Percentiles rank a stretch among this genome's conserved stretches.
Evolutionary conservation across 148 eudicot species (phyloP).

Genomic region (Heliamphora exappendiculata): DNA sequence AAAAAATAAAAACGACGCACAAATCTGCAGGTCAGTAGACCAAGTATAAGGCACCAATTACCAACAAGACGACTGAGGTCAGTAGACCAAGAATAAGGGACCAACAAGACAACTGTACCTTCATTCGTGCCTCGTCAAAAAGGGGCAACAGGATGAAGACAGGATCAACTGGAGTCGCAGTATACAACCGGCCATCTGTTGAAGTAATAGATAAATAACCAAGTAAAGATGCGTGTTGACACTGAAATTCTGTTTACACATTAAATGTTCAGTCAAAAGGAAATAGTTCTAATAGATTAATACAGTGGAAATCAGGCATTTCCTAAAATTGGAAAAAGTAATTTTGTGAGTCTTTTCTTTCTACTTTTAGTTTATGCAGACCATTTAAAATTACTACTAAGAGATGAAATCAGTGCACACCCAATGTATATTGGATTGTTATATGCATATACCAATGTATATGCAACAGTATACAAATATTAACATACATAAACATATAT

Average conservation of each 20-base stretch:
- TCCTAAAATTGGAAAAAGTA: too few relatives aligned
- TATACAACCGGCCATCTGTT: slow-evolving; percentile 79
- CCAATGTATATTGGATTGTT: not conserved
- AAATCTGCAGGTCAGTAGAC: not conserved
- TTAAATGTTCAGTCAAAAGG: not conserved
- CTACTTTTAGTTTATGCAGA: not conserved
- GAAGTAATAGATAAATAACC: not conserved
- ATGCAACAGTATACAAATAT: not conserved
- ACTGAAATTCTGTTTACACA: not conserved
- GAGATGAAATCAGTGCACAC: not conserved
- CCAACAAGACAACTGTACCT: slow-evolving; percentile 36
- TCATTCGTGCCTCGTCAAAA: slow-evolving; percentile 91
- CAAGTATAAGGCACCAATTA: not conserved
- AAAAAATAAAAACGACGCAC: not conserved
- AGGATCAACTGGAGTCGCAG: slow-evolving; percentile 91
- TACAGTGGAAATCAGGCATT: too few relatives aligned
- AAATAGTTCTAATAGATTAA: not conserved
- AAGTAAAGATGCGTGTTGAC: not conserved
- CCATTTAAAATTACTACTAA: not conserved
- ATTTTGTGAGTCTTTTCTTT: too few relatives aligned
- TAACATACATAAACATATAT: not conserved
- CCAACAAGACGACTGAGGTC: too few relatives aligned
- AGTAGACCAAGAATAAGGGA: not conserved
- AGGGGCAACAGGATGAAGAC: slow-evolving; percentile 82
- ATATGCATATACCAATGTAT: not conserved